Base-by-base conservation (phyloP, 768 basidiomycete genomes). In the Hemileccinum impolitum region DNA sequence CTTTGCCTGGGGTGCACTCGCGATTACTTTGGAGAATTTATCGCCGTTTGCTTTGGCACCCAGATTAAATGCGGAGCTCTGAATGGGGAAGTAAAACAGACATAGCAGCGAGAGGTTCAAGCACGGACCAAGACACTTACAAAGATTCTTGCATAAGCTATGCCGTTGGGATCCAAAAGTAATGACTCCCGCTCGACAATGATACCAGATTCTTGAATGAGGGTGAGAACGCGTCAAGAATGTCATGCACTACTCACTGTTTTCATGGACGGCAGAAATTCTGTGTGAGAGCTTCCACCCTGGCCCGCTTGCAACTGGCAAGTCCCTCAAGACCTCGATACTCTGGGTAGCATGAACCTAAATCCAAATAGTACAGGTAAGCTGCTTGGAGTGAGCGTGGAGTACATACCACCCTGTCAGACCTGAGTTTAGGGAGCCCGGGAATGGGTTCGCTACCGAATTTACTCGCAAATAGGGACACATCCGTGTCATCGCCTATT, bases 301-400 rank as follows among this genome's bases (percentile, higher is more conserved):
- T 3, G 79, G 72, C 7, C 90, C 90, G 52, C 85, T 86, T 28
- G 81, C 84, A 0, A 77, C 65, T 0, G 91, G 91, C 42, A 94
- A 70, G n/a, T 84, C 79, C 64, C 82, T 87, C 51, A 94, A 61
- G 25, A 91, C 77, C 65, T 93, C 82, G 50, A 94, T 87, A 6
- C 80, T 82, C 64, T 92, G 90, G 11, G 81, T 81, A 6, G 72
- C 90, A 59, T 94, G 90, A 4, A 90, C 83, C 85, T 90, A 40
- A 30, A 8, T 30, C 15, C 12, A 30, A 8, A 35, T 14, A 18
- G 25, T 42, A 38, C 26, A 26, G 28, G 9, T 45, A 14, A 38
- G 44, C 6, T 19, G 13, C 23, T 34, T 3, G 23, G 23, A 23
- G 23, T 9, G 9, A 26, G n/a, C 6, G 5, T 26, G 21, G 6